Evolutionary conservation across 441 rosid species (phyloP), one percentile per base, ranked within the genome.

Genomic region (Gossypium aridum): DNA sequence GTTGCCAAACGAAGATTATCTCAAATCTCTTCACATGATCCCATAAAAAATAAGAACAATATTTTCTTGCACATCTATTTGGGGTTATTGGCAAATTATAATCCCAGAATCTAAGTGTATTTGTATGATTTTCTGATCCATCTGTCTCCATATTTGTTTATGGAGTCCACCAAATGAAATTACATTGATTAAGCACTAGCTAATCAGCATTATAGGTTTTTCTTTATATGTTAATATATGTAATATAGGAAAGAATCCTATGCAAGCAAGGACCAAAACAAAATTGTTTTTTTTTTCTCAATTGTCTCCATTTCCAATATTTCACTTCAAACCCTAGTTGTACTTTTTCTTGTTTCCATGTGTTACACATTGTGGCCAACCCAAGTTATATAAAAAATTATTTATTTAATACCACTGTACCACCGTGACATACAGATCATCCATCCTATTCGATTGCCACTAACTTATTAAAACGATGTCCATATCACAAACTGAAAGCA

Each of bases 1-100:
- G 71, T 49, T 67, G 71, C 59, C 71, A 20, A 51, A 68, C 56
- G 59, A 69, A 28, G 43, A 61, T 69, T n/a, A n/a, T 53, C 23
- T 26, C 72, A 69, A 51, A 51, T 69, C 72, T 69, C 60, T 69
- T 51, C 72, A 51, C 72, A 69, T 69, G 72, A 69, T 69, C 72
- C 72, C 72, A 69, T 69, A 45, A 69, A 51, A 43, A 25, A 47
- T 20, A 49, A 5, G 20, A 22, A 64, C 1, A 22, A 0, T 54
- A 16, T 53, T 61, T 26, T 26, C 43, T 61, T 61, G 28, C 65
- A 28, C 12, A 16, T 16, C 45, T 17, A 26, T 12, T 37, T 43
- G 2, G 55, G 31, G 31, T 19, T 39, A 13, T 65, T 39, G 53
- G 3, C 13, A 1, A 47, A 67, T 23, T 56, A 56, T 20, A 57